Percentiles rank a stretch among this genome's conserved stretches.
These are phyloP conservation scores for Stevia rebaudiana DNA, from an alignment of 140 eudicot species.

Conservation along the genomic window DNA sequence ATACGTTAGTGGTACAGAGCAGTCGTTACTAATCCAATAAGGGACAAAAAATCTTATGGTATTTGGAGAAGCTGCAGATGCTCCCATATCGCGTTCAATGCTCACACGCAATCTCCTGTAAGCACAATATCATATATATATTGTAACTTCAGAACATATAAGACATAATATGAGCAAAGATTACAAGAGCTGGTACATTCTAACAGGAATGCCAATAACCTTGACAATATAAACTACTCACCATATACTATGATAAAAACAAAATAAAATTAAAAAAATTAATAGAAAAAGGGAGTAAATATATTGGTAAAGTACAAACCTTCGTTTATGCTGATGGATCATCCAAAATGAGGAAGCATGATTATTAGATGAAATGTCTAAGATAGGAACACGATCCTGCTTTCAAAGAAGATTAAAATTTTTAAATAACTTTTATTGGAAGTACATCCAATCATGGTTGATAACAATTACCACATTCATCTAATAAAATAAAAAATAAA, in stretches of 20 bases:
- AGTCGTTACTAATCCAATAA: conserved; percentile 83
- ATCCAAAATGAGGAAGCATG: conserved; percentile 93
- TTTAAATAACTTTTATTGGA: background rate
- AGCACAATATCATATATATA: conserved; percentile 3
- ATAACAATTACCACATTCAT: background rate
- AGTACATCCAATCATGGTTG: background rate
- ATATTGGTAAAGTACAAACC: conserved; percentile 39
- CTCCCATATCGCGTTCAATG: conserved; percentile 95
- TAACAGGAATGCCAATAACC: background rate
- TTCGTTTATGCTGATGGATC: conserved; percentile 64
- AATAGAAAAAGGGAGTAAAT: background rate
- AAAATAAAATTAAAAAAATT: too few relatives aligned
- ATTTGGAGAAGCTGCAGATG: conserved; percentile 76
- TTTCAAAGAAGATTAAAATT: conserved; percentile 12
- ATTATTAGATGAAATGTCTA: conserved; percentile 61
- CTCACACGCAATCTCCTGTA: conserved; percentile 94
- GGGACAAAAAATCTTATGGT: conserved; percentile 89
- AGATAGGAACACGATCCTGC: conserved; percentile 83
- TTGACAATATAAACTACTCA: background rate
- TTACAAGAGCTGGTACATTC: background rate
- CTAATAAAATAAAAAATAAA: too few relatives aligned
- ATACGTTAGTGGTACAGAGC: conserved; percentile 61
- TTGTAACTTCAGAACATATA: too few relatives aligned
- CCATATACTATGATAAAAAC: background rate
- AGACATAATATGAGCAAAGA: background rate